Conservation (phyloP, 495 filamentous ascomycete genomes). For the Talaromyces ruber region DNA sequence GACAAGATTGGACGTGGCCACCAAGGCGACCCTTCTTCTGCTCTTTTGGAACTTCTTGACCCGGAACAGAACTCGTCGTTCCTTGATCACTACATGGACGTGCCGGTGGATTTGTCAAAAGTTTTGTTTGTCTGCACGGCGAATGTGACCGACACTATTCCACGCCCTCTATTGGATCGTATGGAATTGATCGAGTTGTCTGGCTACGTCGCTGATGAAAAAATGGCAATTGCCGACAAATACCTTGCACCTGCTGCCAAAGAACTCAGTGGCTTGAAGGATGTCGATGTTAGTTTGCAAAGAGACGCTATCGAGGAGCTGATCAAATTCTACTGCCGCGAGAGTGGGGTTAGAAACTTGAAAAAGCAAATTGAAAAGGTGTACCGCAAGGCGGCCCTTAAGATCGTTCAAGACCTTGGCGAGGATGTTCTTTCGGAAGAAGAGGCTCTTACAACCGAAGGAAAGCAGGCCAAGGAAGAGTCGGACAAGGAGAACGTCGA, state of each 20-base stretch:
- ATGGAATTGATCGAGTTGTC: conserved; percentile 98
- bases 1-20: conserved; percentile 97
- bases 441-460: conserved; percentile 78
- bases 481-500: conserved; percentile 51
- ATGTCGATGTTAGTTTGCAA: conserved; percentile 76
- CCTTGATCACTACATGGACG: conserved; percentile 98
- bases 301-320: conserved; percentile 87
- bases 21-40: conserved; percentile 93
- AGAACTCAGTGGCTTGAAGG: conserved; percentile 82
- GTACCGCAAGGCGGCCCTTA: conserved; percentile 92
- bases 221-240: conserved; percentile 94
- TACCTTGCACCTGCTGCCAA: conserved; percentile 90
- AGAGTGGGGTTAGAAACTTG: conserved; percentile 92
- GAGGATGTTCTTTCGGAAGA: conserved; percentile 77
- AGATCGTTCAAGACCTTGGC: conserved; percentile 92
- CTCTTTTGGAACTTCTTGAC: conserved; percentile 88
- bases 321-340: conserved; percentile 97
- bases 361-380: conserved; percentile 99
- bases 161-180: conserved; percentile 84
- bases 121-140: conserved; percentile 99
- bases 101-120: conserved; percentile 94
- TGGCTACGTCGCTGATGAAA: conserved; percentile 96
- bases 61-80: conserved; percentile 98
- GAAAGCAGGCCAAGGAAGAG: conserved; percentile 71
- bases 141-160: conserved; percentile 98